Evolutionary conservation across 257 asterid genomes (phyloP).

Genomic region (Ehretia macrophylla): DNA sequence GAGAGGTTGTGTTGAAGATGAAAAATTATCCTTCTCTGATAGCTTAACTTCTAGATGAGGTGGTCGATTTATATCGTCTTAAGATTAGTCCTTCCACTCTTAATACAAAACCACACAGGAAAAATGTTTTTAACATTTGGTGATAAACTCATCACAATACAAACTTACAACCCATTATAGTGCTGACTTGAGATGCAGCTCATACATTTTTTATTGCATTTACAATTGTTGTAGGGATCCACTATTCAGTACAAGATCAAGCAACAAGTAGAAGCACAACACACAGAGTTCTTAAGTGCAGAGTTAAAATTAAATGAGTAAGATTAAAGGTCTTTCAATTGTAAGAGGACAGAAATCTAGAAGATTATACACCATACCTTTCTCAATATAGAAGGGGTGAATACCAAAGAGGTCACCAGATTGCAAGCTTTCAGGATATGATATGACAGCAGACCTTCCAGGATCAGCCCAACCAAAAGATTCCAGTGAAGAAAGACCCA

Average conservation of each 20-base stretch:
- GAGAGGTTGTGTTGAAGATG: no score
- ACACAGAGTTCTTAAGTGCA: background rate
- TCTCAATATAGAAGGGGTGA: constrained; percentile 86
- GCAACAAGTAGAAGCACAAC: background rate
- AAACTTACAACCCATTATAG: background rate
- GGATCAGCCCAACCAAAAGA: constrained; percentile 70
- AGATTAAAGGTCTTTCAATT: background rate
- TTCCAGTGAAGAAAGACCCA: constrained; percentile 42
- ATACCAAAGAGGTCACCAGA: constrained; percentile 67
- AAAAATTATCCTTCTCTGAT: no score
- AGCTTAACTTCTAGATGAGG: no score
- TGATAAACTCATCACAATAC: no score
- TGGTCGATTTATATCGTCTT: no score
- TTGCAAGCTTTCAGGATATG: constrained; percentile 47
- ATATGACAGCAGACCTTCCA: constrained; percentile 28
- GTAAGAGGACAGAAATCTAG: background rate
- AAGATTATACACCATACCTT: constrained; percentile 40
- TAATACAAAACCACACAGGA: no score
- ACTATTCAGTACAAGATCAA: background rate
- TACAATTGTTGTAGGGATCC: background rate
- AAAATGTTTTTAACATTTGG: no score
- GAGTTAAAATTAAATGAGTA: background rate
- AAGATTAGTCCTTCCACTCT: no score
- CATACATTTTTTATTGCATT: background rate
- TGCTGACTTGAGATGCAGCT: background rate